phyloP scores from a whole-genome alignment of 2,329 filamentous ascomycete species.

The Thyridium curvatum region DNA sequence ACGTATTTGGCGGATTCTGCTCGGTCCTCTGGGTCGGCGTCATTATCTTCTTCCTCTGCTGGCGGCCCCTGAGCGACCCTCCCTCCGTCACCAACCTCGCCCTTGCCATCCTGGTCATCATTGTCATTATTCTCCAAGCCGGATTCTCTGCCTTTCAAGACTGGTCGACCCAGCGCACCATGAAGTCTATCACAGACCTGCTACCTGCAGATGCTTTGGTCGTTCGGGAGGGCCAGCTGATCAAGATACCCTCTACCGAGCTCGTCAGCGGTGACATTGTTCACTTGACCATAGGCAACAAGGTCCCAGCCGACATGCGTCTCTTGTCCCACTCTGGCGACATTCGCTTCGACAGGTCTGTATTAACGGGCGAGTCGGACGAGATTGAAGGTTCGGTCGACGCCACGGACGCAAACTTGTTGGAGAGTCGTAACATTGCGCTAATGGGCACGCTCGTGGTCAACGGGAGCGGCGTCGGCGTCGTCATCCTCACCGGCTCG shows the following conservation, averaged over 20 bases:
- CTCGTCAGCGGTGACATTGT: slow-evolving; percentile 41
- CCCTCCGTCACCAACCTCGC: slow-evolving; percentile 36
- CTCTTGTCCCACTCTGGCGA: slow-evolving; percentile 33
- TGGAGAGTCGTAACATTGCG: slow-evolving; percentile 35
- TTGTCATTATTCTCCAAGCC: slow-evolving; percentile 40
- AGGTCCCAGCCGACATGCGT: slow-evolving; percentile 41
- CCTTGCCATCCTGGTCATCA: slow-evolving; percentile 37
- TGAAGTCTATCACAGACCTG: slow-evolving; percentile 39
- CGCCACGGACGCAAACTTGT: slow-evolving; percentile 30
- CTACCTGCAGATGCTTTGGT: slow-evolving; percentile 35
- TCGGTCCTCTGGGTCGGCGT: slow-evolving; percentile 39
- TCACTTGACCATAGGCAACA: slow-evolving; percentile 37
- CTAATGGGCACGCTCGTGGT: slow-evolving; percentile 35
- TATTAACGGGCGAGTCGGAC: slow-evolving; percentile 35
- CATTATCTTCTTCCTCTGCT: slow-evolving; percentile 46
- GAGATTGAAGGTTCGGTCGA: slow-evolving; percentile 32
- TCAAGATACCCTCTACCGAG: slow-evolving; percentile 30
- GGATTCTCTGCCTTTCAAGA: slow-evolving; percentile 40
- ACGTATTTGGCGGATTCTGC: slow-evolving; percentile 42
- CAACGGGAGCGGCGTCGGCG: slow-evolving; percentile 30
- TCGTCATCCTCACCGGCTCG: slow-evolving; percentile 31
- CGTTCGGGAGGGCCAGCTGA: slow-evolving; percentile 34
- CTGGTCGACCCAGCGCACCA: slow-evolving; percentile 37
- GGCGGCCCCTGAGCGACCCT: slow-evolving; percentile 37
- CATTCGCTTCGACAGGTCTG: slow-evolving; percentile 32